phyloP scores from a whole-genome alignment of 768 basidiomycete species.

The Chalciporus piperatus region DNA sequence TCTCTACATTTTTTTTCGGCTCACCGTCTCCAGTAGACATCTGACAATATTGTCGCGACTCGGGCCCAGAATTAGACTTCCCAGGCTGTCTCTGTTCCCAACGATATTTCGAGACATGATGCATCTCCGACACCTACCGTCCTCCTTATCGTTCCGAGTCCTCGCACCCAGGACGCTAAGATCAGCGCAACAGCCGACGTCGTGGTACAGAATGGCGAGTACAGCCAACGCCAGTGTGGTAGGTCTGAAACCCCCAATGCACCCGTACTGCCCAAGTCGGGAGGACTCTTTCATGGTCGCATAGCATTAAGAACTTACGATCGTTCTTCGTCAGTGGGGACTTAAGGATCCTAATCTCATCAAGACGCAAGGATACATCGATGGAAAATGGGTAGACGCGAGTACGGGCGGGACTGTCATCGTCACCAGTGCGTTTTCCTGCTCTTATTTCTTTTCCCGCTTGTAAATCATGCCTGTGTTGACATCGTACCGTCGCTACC shows the following conservation, averaged over 20 bases:
- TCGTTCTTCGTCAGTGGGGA: constrained; percentile 47
- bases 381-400: constrained; percentile 86
- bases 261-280: background rate
- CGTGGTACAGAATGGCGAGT: constrained; percentile 54
- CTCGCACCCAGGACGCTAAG: constrained; percentile 15
- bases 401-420: constrained; percentile 65
- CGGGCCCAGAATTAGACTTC: background rate
- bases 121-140: constrained; percentile 13
- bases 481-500: background rate
- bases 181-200: constrained; percentile 6
- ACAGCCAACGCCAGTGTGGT: constrained; percentile 31
- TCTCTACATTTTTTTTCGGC: too few relatives aligned
- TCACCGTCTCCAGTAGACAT: background rate
- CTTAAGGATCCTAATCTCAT: constrained; percentile 77
- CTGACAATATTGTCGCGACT: background rate
- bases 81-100: constrained; percentile 1
- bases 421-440: constrained; percentile 63
- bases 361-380: constrained; percentile 73
- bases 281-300: background rate
- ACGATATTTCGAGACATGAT: constrained; percentile 17
- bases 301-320: background rate
- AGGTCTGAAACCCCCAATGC: constrained; percentile 29
- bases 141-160: constrained; percentile 15
- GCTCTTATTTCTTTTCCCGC: background rate
- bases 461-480: background rate